A percentile compares a stretch with the other conserved stretches of the same genome.
Conservation (phyloP, 805 yeast genomes). For the Saturnispora quitensis region DNA sequence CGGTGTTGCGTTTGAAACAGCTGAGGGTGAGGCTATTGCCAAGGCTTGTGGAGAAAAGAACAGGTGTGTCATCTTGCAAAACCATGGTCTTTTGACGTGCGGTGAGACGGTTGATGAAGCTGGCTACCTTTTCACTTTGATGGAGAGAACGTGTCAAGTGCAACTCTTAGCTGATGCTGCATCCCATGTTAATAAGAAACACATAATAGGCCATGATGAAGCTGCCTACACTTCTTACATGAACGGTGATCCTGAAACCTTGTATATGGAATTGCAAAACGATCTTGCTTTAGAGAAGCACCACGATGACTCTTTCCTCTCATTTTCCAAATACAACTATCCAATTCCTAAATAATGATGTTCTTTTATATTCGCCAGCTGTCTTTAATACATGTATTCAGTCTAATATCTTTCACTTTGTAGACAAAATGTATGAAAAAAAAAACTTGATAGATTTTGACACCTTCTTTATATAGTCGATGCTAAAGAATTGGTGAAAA, state of each 20-base stretch:
- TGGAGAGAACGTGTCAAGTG: constrained; percentile 59
- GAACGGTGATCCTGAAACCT: constrained; percentile 55
- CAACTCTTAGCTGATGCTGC: constrained; percentile 56
- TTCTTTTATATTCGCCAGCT: neutral
- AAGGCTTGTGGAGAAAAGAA: constrained; percentile 49
- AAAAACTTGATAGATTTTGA: neutral
- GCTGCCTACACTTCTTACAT: constrained; percentile 58
- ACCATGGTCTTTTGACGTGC: constrained; percentile 66
- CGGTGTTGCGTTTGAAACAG: constrained; percentile 63
- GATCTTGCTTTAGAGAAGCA: constrained; percentile 46
- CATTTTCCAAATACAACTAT: constrained; percentile 16
- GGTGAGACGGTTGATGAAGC: constrained; percentile 71
- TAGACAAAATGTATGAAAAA: neutral
- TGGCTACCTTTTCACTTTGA: constrained; percentile 50
- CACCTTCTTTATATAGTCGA: neutral
- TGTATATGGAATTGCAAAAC: constrained; percentile 67
- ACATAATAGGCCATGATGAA: constrained; percentile 45
- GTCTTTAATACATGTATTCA: neutral
- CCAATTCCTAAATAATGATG: constrained; percentile 1
- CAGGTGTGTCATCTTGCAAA: constrained; percentile 48
- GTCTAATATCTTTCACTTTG: neutral
- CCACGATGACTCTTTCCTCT: constrained; percentile 22
- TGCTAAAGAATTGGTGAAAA: neutral
- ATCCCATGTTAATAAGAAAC: constrained; percentile 31
- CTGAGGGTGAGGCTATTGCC: constrained; percentile 57